Base-by-base conservation (phyloP, 768 basidiomycete genomes). In the Lentinula edodes region DNA sequence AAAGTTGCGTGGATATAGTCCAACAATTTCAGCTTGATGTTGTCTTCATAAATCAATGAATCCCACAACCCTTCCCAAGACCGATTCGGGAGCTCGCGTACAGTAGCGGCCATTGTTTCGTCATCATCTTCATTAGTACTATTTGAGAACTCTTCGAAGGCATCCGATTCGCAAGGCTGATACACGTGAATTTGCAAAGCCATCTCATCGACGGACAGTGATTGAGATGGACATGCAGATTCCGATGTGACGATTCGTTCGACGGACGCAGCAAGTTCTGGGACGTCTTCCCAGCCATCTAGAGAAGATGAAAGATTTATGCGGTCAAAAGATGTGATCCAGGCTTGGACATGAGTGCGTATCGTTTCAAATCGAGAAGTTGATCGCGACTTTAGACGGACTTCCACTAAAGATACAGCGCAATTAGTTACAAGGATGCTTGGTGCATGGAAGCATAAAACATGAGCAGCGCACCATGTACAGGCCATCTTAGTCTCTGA, bases 1-100 rank as follows among this genome's bases (percentile, higher is more conserved):
- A 98, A 79, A 0, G 96, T 98, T 23, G 95, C 91, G 75, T 96
- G 89, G 63, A 98, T 95, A 71, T 97, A 98, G 71, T 96, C 90
- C 51, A 99, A 80, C 10, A 99, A 79, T 64, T 88, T 89, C 61
- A 87, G 76, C 73, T 98, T 99, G 69, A 98, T 87, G 70, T 90
- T 81, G 63, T 84, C 83, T 38, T 78, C 79, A 72, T 96, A 99
- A 70, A 98, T 89, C 66, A 99, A 72, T 52, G 89, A 91, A 56
- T 89, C 90, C 97, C 97, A 98, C 15, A 98, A 75, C 1, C 96
- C 95, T 62, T 98, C 96, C 80, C 91, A 88, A 43, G 79, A 82
- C 64, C 79, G 72, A 63, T 88, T 90, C 1, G 97, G 97, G 51
- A 99, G 80, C 59, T 95, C 90, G 70, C 90, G 90, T 18, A 98